Conservation (phyloP, 495 filamentous ascomycete species). For the Trichoderma reesei region DNA sequence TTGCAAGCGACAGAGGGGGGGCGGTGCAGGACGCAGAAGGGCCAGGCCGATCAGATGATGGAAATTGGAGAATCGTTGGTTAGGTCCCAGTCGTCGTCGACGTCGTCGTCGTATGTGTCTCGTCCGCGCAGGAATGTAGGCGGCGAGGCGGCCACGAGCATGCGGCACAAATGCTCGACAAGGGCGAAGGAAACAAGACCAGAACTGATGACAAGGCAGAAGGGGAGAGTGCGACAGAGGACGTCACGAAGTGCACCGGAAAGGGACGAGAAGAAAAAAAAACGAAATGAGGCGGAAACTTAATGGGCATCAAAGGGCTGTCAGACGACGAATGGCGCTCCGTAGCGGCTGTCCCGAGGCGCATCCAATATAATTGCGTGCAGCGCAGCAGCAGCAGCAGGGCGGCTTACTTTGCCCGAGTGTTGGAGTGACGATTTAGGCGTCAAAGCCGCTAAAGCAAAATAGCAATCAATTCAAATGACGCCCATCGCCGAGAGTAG, state of each 20-base stretch:
- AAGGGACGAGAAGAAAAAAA: not conserved
- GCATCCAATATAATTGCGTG: conserved; percentile 1
- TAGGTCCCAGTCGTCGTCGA: too few relatives aligned
- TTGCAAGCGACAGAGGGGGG: conserved; percentile 5
- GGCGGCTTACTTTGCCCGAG: too few relatives aligned
- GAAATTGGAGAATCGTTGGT: not conserved
- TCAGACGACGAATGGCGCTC: conserved; percentile 5
- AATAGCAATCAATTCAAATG: too few relatives aligned
- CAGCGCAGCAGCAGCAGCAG: not conserved
- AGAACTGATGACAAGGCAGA: not conserved
- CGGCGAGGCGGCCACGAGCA: not conserved
- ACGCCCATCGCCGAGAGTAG: not conserved
- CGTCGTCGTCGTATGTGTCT: not conserved
- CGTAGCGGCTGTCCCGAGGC: not conserved
- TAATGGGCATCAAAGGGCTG: conserved; percentile 4
- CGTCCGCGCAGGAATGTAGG: not conserved
- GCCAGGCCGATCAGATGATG: not conserved
- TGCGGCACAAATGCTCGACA: not conserved
- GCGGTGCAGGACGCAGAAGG: not conserved
- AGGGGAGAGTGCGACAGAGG: not conserved
- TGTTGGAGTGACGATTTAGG: not conserved
- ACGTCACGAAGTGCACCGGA: not conserved
- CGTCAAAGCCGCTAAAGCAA: conserved; percentile 1
- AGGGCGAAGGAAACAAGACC: not conserved
- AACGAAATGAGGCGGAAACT: not conserved